A percentile compares a stretch with the other conserved stretches of the same genome.
Evolutionary conservation across 2,329 filamentous ascomycete genomes (phyloP).

Genomic region (Exophiala spinifera): DNA sequence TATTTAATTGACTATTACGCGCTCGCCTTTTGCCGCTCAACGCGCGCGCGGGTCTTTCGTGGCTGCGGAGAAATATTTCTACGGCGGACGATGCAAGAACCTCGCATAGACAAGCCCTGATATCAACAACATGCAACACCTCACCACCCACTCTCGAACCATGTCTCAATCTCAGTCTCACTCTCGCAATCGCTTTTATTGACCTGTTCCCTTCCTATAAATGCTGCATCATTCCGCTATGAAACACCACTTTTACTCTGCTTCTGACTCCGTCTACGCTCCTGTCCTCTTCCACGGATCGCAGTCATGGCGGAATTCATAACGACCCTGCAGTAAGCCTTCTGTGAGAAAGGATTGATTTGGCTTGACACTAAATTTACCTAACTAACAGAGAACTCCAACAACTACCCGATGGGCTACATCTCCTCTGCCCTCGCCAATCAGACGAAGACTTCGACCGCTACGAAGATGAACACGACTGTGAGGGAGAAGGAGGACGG

Average conservation of each 20-base stretch:
- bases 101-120: too few species aligned
- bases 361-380: neutral
- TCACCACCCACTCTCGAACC: neutral
- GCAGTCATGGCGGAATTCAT: slow-evolving; percentile 40
- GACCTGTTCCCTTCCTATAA: neutral
- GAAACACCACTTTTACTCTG: neutral
- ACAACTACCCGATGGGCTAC: slow-evolving; percentile 47
- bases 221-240: neutral
- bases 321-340: slow-evolving; percentile 40
- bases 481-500: slow-evolving; percentile 48
- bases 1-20: too few species aligned
- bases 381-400: slow-evolving; percentile 36
- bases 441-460: slow-evolving; percentile 42
- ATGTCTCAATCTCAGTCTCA: too few species aligned
- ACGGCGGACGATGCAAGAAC: neutral
- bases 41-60: neutral
- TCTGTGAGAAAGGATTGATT: neutral
- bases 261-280: neutral
- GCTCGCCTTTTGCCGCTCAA: neutral
- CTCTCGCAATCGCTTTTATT: neutral
- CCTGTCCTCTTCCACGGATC: neutral
- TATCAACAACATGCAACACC: neutral
- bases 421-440: slow-evolving; percentile 65
- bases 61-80: neutral
- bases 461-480: slow-evolving; percentile 54